Evolutionary conservation across 495 filamentous ascomycete genomes (phyloP).

Genomic region (Lineolata rhizophorae): DNA sequence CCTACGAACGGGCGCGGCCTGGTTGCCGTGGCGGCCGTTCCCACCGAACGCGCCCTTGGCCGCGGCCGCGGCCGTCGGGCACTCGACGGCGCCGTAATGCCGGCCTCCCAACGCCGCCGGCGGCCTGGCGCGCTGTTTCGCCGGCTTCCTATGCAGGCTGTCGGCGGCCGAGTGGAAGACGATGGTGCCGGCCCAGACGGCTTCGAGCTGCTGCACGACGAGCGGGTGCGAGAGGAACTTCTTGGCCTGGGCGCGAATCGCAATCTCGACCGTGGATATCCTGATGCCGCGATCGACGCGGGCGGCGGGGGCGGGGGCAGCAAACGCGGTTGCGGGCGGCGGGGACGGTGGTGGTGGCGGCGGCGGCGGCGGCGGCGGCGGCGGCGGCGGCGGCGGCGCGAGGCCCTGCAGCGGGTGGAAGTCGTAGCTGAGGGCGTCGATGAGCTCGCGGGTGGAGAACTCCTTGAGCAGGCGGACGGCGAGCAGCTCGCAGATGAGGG

Average conservation of each 20-base stretch:
- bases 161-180: slow-evolving; percentile 79
- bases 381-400: no score
- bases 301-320: no score
- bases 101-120: neutral
- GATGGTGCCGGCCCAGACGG: slow-evolving; percentile 86
- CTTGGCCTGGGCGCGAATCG: slow-evolving; percentile 76
- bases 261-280: slow-evolving; percentile 75
- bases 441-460: slow-evolving; percentile 66
- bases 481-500: slow-evolving; percentile 76
- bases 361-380: no score
- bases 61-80: neutral
- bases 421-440: slow-evolving; percentile 84
- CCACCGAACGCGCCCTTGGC: neutral
- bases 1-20: slow-evolving; percentile 26
- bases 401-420: slow-evolving; percentile 79
- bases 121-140: slow-evolving; percentile 7
- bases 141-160: slow-evolving; percentile 41
- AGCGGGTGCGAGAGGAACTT: slow-evolving; percentile 74
- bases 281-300: no score
- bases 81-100: slow-evolving; percentile 4
- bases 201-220: slow-evolving; percentile 78
- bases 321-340: no score
- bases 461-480: slow-evolving; percentile 78
- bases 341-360: no score
- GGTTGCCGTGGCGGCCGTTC: neutral